Base-by-base conservation (phyloP, 1,284 basidiomycete species). In the Sporisorium sorghi region DNA sequence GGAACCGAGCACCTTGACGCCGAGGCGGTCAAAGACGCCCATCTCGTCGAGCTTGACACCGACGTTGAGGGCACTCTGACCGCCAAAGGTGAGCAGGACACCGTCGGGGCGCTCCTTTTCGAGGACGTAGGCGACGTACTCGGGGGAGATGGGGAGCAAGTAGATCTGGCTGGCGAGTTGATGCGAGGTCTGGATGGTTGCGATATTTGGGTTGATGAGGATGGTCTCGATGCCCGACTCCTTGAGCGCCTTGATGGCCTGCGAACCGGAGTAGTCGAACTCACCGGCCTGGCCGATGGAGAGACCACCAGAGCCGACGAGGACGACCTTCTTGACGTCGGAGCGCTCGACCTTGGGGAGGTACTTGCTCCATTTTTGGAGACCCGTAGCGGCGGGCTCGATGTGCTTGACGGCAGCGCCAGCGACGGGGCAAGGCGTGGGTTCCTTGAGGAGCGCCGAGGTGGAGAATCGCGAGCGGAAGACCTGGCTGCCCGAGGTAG, bases 81-180 rank as follows among this genome's bases (percentile, higher is more conserved):
- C 97, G 86, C 97, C 97, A 81, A 99, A 99, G 9, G 97, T 99
- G 70, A 99, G 89, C 33, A 99, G 88, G 73, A 99, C 93, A 76
- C 97, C 97, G 83, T 99, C 97, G 0, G 97, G 97, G 12, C 94
- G 89, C 86, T 99, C 97, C 87, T 97, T 97, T 87, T 99, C 96
- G 83, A 99, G 88, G 19, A 99, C 94, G 84, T 98, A 97, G 74
- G 96, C 95, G 67, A 99, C 97, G 86, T 98, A 98, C 86, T 99
- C 97, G 58, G 93, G 88, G 0, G 96, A 97, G 82, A 99, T 91
- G 63, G 97, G 97, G 50, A 99, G 87, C 87, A 98, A 99, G 87
- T 99, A 99, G 80, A 99, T 94, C 85, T 98, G 93, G 17, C 91
- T 92, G 33, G 97, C 97, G 68, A 99, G 89, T 84, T 97, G 90